Conservation (phyloP, 441 rosid genomes). For the Brassica hybrid region DNA sequence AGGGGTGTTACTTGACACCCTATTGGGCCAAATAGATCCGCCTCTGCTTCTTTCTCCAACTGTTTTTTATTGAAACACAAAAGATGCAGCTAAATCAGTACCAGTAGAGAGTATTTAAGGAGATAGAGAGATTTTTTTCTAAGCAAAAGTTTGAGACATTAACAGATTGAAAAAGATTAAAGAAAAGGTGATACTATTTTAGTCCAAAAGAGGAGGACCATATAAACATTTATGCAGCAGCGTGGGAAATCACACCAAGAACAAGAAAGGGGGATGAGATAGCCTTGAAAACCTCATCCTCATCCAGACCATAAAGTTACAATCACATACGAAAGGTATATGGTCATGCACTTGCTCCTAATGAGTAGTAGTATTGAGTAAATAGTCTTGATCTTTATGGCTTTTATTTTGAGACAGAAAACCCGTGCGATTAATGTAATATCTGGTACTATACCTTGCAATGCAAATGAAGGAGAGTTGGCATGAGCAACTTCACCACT, state of each 20-base stretch:
- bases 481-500: too few relatives aligned
- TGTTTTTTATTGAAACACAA: constrained; percentile 38
- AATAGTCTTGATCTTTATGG: not conserved
- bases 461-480: constrained; percentile 31
- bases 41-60: constrained; percentile 46
- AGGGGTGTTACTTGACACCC: too few relatives aligned
- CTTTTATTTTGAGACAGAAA: not conserved
- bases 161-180: too few relatives aligned
- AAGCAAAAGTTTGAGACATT: not conserved
- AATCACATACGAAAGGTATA: not conserved
- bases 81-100: constrained; percentile 42
- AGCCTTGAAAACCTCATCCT: not conserved
- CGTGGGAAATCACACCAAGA: not conserved
- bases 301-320: not conserved
- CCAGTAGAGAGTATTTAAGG: constrained; percentile 20
- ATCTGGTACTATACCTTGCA: not conserved
- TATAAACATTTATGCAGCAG: too few relatives aligned
- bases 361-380: constrained; percentile 39
- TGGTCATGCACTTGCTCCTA: constrained; percentile 10
- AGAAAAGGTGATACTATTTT: not conserved
- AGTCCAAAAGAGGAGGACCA: not conserved
- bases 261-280: not conserved
- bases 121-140: not conserved
- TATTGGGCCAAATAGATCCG: too few relatives aligned
- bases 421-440: not conserved